Evolutionary conservation across 2,329 filamentous ascomycete genomes (phyloP).

Genomic region (Arachnopeziza araneosa): DNA sequence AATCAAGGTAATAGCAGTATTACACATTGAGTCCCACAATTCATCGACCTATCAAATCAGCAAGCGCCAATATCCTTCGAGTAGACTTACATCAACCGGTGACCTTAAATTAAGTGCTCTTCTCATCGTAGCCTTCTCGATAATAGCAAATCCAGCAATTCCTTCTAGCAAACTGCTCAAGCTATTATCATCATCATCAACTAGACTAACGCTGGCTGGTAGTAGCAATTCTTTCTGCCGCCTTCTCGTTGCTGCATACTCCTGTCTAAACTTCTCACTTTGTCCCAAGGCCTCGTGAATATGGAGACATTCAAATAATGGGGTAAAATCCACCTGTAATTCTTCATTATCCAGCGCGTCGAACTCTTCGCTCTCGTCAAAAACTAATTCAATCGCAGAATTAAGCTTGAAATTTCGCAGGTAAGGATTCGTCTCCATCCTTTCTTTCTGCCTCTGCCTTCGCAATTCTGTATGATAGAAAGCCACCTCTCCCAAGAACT

Average conservation of each 20-base stretch:
- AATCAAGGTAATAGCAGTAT: slow-evolving; percentile 76
- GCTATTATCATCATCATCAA: slow-evolving; percentile 81
- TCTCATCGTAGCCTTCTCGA: slow-evolving; percentile 90
- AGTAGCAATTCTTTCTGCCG: slow-evolving; percentile 89
- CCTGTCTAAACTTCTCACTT: slow-evolving; percentile 81
- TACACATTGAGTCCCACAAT: slow-evolving; percentile 97
- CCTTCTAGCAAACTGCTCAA: slow-evolving; percentile 89
- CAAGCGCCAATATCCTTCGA: background rate
- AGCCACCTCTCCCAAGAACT: slow-evolving; percentile 91
- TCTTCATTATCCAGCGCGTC: slow-evolving; percentile 95
- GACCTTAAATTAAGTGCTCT: slow-evolving; percentile 79
- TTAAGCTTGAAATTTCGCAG: slow-evolving; percentile 85
- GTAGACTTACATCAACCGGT: slow-evolving; percentile 63
- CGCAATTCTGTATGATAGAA: slow-evolving; percentile 94
- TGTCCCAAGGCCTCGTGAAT: slow-evolving; percentile 94
- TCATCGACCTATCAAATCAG: slow-evolving; percentile 71
- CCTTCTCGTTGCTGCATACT: slow-evolving; percentile 87
- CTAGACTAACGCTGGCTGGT: slow-evolving; percentile 67
- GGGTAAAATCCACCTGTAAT: slow-evolving; percentile 88
- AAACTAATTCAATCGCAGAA: slow-evolving; percentile 90
- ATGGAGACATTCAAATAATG: slow-evolving; percentile 89
- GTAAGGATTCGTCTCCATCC: slow-evolving; percentile 69
- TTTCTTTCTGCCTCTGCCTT: slow-evolving; percentile 74
- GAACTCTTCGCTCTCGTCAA: slow-evolving; percentile 92
- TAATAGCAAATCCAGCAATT: slow-evolving; percentile 93